Evolutionary conservation across 2,329 filamentous ascomycete genomes (phyloP).

Genomic region (Parascedosporium putredinis): DNA sequence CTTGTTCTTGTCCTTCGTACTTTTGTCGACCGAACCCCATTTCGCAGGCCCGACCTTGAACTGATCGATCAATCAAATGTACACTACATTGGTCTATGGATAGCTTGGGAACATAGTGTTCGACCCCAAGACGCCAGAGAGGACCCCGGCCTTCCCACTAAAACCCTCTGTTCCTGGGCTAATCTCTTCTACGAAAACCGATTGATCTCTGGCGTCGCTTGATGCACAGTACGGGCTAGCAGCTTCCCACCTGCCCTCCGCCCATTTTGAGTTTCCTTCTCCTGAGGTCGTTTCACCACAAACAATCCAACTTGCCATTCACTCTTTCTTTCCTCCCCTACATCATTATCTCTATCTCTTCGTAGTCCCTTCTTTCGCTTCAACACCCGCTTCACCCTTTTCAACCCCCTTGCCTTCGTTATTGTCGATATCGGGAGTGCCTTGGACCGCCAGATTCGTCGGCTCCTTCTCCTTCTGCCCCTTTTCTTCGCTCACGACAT

Average conservation of each 20-base stretch:
- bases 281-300: slow-evolving; percentile 2
- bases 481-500: background rate
- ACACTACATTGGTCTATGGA: no score
- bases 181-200: background rate
- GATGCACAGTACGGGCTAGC: background rate
- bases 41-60: no score
- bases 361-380: slow-evolving; percentile 2
- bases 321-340: background rate
- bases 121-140: no score
- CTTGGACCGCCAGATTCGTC: slow-evolving; percentile 1
- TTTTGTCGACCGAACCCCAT: no score
- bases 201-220: background rate
- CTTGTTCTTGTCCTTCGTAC: no score
- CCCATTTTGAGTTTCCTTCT: background rate
- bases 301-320: slow-evolving; percentile 4
- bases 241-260: background rate
- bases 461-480: slow-evolving; percentile 5
- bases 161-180: background rate
- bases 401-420: background rate
- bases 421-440: background rate
- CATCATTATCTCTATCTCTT: background rate
- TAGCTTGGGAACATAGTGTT: no score
- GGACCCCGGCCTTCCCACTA: background rate
- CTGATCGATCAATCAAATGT: no score
- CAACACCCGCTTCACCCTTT: background rate